phyloP scores from a whole-genome alignment of 306 rosid genomes.

The Lathyrus oleraceus region DNA sequence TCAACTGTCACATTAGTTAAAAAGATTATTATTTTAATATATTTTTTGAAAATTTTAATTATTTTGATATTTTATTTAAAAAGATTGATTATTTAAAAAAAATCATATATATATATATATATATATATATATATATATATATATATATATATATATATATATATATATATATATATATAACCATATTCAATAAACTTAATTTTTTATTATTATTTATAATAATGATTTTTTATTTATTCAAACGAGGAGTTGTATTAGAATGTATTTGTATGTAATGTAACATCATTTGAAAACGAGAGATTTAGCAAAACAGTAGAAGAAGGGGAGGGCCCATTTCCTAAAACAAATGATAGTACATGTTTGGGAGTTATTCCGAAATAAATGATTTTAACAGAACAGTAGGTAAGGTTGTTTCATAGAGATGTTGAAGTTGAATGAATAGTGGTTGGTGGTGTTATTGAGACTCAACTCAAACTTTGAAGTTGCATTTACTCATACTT shows the following conservation, averaged over 20 bases:
- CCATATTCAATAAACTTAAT: too few species aligned
- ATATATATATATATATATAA: too few species aligned
- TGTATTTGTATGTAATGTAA: not conserved
- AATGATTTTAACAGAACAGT: constrained; percentile 47
- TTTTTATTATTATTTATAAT: too few species aligned
- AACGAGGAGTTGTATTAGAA: not conserved
- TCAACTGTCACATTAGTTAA: too few species aligned
- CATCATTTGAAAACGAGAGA: constrained; percentile 7
- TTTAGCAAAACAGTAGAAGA: constrained; percentile 15
- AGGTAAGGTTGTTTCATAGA: constrained; percentile 45
- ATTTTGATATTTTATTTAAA: too few species aligned
- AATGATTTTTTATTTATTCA: not conserved
- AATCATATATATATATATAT: too few species aligned
- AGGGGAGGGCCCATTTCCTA: constrained; percentile 11
- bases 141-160: too few species aligned
- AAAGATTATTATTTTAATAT: too few species aligned
- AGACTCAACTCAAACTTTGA: constrained; percentile 25
- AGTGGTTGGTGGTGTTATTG: constrained; percentile 11
- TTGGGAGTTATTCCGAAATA: constrained; percentile 40
- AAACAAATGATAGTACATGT: constrained; percentile 13
- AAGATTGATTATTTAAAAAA: too few species aligned
- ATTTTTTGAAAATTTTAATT: too few species aligned
- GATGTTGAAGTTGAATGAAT: constrained; percentile 45
- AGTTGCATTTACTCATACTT: not conserved
- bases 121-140: too few species aligned